Percentiles rank a stretch among this genome's conserved stretches.
These are phyloP conservation scores for Knufia petricola DNA, from an alignment of 2,329 filamentous ascomycete species.

Conservation along the genomic window DNA sequence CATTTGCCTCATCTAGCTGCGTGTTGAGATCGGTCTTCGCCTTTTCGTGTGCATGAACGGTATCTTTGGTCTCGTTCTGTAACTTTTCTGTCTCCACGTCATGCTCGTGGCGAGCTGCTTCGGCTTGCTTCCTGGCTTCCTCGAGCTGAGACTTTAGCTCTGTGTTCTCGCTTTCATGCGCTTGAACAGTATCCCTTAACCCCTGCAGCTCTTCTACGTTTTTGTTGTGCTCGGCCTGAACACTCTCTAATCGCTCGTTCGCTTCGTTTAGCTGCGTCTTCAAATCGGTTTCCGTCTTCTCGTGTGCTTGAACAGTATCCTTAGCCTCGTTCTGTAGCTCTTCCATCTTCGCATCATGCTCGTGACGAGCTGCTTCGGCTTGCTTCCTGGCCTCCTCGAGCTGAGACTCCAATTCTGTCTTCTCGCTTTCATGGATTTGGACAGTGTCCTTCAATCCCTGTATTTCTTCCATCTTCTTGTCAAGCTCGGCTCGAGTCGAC, in stretches of 20 bases:
- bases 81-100: constrained; percentile 13
- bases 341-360: constrained; percentile 10
- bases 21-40: too few species aligned
- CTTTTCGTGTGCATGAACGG: too few species aligned
- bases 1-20: constrained; percentile 5
- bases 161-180: too few species aligned
- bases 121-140: constrained; percentile 11
- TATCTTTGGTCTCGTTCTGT: constrained; percentile 12
- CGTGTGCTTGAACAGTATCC: too few species aligned
- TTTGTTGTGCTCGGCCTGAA: constrained; percentile 14
- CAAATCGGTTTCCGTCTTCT: constrained; percentile 7
- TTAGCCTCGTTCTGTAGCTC: constrained; percentile 17
- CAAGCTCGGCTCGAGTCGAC: constrained; percentile 10
- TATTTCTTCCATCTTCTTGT: constrained; percentile 11
- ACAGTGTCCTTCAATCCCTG: too few species aligned
- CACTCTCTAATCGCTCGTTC: constrained; percentile 12
- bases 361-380: constrained; percentile 9
- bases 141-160: constrained; percentile 16
- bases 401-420: constrained; percentile 14
- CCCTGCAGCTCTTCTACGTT: constrained; percentile 14
- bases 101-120: constrained; percentile 15
- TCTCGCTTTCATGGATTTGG: too few species aligned
- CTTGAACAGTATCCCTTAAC: constrained; percentile 10
- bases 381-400: constrained; percentile 11
- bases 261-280: constrained; percentile 13